Evolutionary conservation across 768 basidiomycete genomes (phyloP).

Genomic region (Trametes elegans): DNA sequence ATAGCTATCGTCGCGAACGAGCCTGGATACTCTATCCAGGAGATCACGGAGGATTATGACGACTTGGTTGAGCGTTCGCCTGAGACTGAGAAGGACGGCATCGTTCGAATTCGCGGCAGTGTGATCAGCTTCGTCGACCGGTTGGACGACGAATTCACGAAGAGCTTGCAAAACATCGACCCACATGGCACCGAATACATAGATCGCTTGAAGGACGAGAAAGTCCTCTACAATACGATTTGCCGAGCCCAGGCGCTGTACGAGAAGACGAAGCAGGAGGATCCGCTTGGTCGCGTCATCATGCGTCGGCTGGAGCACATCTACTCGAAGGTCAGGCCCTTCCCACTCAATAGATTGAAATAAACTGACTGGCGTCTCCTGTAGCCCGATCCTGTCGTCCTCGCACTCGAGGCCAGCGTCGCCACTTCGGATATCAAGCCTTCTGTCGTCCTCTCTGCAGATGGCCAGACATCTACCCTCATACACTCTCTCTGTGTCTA

Average conservation of each 20-base stretch:
- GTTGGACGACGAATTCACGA: conserved; percentile 97
- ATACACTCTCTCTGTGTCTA: conserved; percentile 88
- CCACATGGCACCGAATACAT: conserved; percentile 99
- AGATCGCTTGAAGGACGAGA: conserved; percentile 94
- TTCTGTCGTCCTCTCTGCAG: conserved; percentile 52
- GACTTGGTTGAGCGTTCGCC: conserved; percentile 84
- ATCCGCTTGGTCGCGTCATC: conserved; percentile 82
- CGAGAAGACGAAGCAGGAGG: conserved; percentile 73
- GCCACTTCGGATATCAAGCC: conserved; percentile 59
- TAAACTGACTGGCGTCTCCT: no score
- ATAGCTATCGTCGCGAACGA: conserved; percentile 75
- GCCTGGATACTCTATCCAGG: conserved; percentile 79
- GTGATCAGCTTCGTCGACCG: conserved; percentile 96
- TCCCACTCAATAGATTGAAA: conserved; percentile 6
- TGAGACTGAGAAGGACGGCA: conserved; percentile 60
- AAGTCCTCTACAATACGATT: conserved; percentile 89
- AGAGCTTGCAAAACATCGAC: conserved; percentile 95
- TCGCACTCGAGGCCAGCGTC: conserved; percentile 78
- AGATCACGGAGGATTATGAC: conserved; percentile 87
- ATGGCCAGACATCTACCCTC: conserved; percentile 64
- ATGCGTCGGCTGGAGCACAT: conserved; percentile 98
- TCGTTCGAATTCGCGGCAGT: conserved; percentile 89
- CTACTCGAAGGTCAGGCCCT: conserved; percentile 81
- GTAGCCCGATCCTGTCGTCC: conserved; percentile 90
- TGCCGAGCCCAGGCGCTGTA: conserved; percentile 91